Percentiles rank a stretch among this genome's conserved stretches.
Conservation (phyloP, 352 stramenopile species). For the Phytophthora pistaciae region DNA sequence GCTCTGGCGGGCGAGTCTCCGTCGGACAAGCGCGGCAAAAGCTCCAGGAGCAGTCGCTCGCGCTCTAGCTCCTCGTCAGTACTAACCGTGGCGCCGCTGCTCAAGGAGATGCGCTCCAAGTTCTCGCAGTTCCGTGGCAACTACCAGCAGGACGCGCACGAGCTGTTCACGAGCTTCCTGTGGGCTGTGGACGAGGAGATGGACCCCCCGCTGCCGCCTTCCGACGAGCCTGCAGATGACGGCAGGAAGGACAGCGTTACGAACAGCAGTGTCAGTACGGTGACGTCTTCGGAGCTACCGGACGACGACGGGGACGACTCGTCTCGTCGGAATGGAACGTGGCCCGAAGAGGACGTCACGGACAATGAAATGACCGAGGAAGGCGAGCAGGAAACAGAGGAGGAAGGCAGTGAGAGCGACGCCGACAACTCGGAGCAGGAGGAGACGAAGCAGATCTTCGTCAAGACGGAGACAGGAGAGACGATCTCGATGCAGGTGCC, state of each 20-base stretch:
- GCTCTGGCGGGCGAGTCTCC: slow-evolving; percentile 25
- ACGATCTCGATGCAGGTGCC: slow-evolving; percentile 71
- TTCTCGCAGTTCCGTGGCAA: slow-evolving; percentile 95
- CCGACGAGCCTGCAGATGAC: slow-evolving; percentile 8
- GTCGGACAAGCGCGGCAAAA: slow-evolving; percentile 25
- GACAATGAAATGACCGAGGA: slow-evolving; percentile 30
- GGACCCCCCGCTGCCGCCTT: slow-evolving; percentile 42
- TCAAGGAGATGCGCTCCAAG: slow-evolving; percentile 78
- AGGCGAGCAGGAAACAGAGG: slow-evolving; percentile 27
- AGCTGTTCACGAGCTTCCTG: slow-evolving; percentile 95
- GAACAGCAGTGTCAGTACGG: slow-evolving; percentile 33
- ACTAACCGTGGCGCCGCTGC: slow-evolving; percentile 63
- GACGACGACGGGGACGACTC: slow-evolving; percentile 31
- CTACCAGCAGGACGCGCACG: slow-evolving; percentile 97
- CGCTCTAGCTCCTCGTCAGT: slow-evolving; percentile 49
- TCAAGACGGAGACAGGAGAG: slow-evolving; percentile 69
- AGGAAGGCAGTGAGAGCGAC: slow-evolving; percentile 37
- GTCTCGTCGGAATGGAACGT: slow-evolving; percentile 26
- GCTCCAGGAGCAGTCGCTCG: slow-evolving; percentile 26
- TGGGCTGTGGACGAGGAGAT: slow-evolving; percentile 86
- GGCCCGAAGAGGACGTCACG: slow-evolving; percentile 30
- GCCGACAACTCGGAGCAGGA: slow-evolving; percentile 32
- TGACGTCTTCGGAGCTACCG: slow-evolving; percentile 35
- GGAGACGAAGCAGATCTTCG: slow-evolving; percentile 64
- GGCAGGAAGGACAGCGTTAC: slow-evolving; percentile 21